Conservation (phyloP, 257 asterid genomes). For the Coffea canephora region DNA sequence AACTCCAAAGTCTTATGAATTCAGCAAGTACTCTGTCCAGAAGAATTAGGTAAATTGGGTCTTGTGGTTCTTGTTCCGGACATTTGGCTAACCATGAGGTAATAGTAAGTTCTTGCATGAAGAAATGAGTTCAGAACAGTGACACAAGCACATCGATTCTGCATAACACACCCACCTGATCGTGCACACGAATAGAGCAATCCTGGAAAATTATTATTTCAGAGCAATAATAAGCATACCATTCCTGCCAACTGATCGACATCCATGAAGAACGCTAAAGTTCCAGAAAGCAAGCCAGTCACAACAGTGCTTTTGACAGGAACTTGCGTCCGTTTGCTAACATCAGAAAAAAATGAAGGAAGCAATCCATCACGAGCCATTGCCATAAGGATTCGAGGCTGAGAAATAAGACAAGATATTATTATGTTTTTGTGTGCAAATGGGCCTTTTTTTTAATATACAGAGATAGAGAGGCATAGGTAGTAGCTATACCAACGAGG, state of each 20-base stretch:
- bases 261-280: conserved; percentile 87
- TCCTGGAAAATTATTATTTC: background rate
- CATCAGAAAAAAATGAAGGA: conserved; percentile 87
- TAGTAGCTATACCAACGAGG: too few species aligned
- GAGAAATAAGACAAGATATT: conserved; percentile 20
- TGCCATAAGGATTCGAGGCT: conserved; percentile 98
- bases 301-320: conserved; percentile 80
- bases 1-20: background rate
- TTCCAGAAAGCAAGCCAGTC: conserved; percentile 74
- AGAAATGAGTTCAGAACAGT: background rate
- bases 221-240: conserved; percentile 45
- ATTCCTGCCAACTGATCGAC: conserved; percentile 97
- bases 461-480: too few species aligned
- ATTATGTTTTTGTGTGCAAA: background rate
- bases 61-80: background rate
- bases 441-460: background rate
- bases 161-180: background rate
- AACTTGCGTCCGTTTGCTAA: conserved; percentile 66
- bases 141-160: background rate
- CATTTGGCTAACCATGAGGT: background rate
- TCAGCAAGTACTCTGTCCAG: background rate
- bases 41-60: background rate
- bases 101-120: background rate
- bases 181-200: too few species aligned
- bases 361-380: conserved; percentile 99